Evolutionary conservation across 2,329 filamentous ascomycete species (phyloP).

Genomic region (Colletotrichum cuscutae): DNA sequence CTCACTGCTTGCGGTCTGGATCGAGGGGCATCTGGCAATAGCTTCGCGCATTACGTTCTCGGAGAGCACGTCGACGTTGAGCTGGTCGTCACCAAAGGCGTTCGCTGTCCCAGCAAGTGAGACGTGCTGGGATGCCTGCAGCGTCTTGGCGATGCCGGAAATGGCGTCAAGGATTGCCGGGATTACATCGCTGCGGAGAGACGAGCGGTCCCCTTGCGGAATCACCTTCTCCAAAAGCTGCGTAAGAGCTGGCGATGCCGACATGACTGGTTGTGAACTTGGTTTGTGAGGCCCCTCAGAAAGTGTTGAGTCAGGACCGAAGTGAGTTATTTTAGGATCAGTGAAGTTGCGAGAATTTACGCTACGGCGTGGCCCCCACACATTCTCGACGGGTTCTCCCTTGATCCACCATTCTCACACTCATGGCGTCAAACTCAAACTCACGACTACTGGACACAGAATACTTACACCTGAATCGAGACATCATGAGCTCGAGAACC

Average conservation of each 20-base stretch:
- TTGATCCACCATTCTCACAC: conserved; percentile 16
- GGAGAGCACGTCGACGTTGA: conserved; percentile 66
- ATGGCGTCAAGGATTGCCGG: conserved; percentile 59
- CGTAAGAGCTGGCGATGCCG: conserved; percentile 6
- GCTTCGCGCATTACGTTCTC: conserved; percentile 59
- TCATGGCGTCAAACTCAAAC: not conserved
- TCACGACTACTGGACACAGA: not conserved
- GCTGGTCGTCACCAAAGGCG: conserved; percentile 67
- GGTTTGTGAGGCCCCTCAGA: not conserved
- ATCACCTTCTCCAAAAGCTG: conserved; percentile 40
- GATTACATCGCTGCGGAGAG: conserved; percentile 57
- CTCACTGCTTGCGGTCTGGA: conserved; percentile 66
- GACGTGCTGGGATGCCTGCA: conserved; percentile 58
- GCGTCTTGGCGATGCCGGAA: conserved; percentile 53
- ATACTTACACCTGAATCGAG: no score
- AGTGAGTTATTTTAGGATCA: conserved; percentile 31
- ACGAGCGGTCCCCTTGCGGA: conserved; percentile 37
- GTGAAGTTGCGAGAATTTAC: conserved; percentile 30
- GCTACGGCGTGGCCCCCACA: conserved; percentile 3
- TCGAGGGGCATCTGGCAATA: conserved; percentile 54
- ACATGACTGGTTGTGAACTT: not conserved
- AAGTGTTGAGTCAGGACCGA: conserved; percentile 22
- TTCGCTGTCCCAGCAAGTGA: conserved; percentile 61
- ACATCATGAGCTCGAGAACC: no score
- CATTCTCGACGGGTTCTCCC: not conserved